Evolutionary conservation across 1,139 yeast genomes (phyloP).

Genomic region (Scheffersomyces segobiensis): DNA sequence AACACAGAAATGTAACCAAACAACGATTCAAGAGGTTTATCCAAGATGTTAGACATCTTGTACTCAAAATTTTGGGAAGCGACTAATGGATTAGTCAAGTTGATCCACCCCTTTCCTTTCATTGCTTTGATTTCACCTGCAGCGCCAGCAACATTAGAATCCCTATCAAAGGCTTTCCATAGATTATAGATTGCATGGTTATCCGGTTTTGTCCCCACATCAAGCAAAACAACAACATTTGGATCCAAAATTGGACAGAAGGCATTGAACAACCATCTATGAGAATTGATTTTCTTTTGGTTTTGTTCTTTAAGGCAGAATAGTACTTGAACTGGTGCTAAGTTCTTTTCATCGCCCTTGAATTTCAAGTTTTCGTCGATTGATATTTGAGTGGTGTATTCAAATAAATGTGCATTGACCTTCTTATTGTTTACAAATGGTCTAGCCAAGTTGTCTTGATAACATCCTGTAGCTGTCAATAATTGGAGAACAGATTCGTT

Average conservation of each 20-base stretch:
- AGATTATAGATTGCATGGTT: slow-evolving; percentile 81
- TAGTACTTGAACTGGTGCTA: slow-evolving; percentile 89
- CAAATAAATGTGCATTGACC: slow-evolving; percentile 90
- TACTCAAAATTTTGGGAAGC: slow-evolving; percentile 97
- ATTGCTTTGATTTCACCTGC: slow-evolving; percentile 96
- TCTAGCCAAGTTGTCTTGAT: slow-evolving; percentile 95
- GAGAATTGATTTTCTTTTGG: slow-evolving; percentile 89
- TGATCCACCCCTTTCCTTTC: slow-evolving; percentile 83
- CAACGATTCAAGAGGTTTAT: slow-evolving; percentile 89
- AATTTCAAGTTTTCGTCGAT: slow-evolving; percentile 82
- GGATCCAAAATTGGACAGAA: slow-evolving; percentile 90
- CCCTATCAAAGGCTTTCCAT: slow-evolving; percentile 96
- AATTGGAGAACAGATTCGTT: slow-evolving; percentile 80
- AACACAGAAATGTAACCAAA: slow-evolving; percentile 93
- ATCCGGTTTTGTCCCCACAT: slow-evolving; percentile 92
- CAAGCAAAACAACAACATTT: slow-evolving; percentile 78
- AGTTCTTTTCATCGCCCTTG: slow-evolving; percentile 73
- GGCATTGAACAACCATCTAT: slow-evolving; percentile 92
- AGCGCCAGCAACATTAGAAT: slow-evolving; percentile 96
- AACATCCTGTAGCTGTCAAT: slow-evolving; percentile 90
- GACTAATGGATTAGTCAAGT: slow-evolving; percentile 83
- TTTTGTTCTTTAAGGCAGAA: slow-evolving; percentile 89
- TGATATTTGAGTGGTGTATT: slow-evolving; percentile 88
- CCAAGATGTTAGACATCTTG: slow-evolving; percentile 92
- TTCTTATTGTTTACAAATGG: slow-evolving; percentile 87